Evolutionary conservation across 1,139 yeast genomes (phyloP), one percentile per base, ranked within the genome.

Genomic region (Hansenula lynferdii): DNA sequence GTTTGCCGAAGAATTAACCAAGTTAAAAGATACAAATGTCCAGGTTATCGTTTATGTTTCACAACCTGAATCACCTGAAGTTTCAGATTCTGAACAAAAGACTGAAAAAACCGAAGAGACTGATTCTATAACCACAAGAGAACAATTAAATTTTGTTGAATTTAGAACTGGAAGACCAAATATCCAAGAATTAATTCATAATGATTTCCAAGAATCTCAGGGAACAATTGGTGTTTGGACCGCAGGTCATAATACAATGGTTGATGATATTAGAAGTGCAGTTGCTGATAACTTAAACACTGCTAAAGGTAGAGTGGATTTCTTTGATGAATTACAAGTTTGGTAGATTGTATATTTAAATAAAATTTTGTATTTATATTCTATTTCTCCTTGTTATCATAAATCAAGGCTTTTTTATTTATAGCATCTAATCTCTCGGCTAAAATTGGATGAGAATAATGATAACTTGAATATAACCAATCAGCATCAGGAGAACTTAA

Each of bases 391-490:
- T 53, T 51, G 9, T 38, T 28, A 6, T 39, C 37, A 20, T 38
- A 44, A n/a, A 32, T 5, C 26, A 30, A 18, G 10, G 46, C 48
- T 38, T 47, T 49, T 18, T 23, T 23, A 19, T 76, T 80, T 43
- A 92, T 69, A 9, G 95, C 95, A 33, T 66, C 60, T 51, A 92
- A 71, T 67, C 98, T 81, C 66, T 92, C 97, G 15, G 92, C 78
- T 49, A 90, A 67, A 41, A 87, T 82, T 36, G 98, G 98, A 56
- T 92, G 98, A 36, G 92, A 82, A 61, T 85, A 81, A 58, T 83
- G 89, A 64, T 86, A 92, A 31, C 95, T 82, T 23, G 96, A 84
- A 62, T 80, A 92, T 51, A 89, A 72, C 75, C 90, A 77, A 59
- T 92, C 97, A 28, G 94, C 95, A 56, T 84, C 87, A 69, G 87